phyloP scores from a whole-genome alignment of 2,329 filamentous ascomycete species.

The Tolypocladium album region DNA sequence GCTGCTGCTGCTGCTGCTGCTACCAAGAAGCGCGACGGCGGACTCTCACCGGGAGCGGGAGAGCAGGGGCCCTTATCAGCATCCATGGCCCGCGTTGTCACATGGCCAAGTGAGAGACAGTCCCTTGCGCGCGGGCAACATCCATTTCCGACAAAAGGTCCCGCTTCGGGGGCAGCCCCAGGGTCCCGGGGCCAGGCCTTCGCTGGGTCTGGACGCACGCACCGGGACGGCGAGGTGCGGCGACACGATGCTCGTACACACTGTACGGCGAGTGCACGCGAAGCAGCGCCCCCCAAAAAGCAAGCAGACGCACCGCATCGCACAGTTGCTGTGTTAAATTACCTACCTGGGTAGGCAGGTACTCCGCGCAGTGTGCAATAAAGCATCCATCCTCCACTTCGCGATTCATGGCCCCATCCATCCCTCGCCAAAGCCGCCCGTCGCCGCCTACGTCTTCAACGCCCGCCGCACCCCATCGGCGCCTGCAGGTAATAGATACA shows the following conservation, averaged over 20 bases:
- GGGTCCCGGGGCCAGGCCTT: neutral
- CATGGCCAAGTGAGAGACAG: neutral
- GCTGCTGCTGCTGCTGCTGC: neutral
- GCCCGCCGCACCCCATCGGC: neutral
- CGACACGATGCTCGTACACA: neutral
- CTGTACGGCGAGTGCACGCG: neutral
- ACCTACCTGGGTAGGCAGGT: too few species aligned
- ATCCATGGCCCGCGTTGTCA: neutral
- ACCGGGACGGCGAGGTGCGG: neutral
- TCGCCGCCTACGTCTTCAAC: neutral
- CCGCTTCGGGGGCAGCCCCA: neutral
- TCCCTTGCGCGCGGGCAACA: neutral
- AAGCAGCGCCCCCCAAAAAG: neutral
- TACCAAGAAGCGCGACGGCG: neutral
- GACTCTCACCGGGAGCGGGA: neutral
- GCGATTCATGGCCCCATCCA: neutral
- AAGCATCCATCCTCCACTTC: neutral
- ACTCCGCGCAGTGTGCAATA: too few species aligned
- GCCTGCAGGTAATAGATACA: neutral
- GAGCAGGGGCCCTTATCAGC: neutral
- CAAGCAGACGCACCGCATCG: neutral
- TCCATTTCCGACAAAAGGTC: neutral
- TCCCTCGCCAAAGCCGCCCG: neutral
- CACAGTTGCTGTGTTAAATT: too few species aligned
- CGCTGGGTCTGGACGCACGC: neutral